Conservation (phyloP, 148 eudicot genomes). For the Rhododendron vialii region DNA sequence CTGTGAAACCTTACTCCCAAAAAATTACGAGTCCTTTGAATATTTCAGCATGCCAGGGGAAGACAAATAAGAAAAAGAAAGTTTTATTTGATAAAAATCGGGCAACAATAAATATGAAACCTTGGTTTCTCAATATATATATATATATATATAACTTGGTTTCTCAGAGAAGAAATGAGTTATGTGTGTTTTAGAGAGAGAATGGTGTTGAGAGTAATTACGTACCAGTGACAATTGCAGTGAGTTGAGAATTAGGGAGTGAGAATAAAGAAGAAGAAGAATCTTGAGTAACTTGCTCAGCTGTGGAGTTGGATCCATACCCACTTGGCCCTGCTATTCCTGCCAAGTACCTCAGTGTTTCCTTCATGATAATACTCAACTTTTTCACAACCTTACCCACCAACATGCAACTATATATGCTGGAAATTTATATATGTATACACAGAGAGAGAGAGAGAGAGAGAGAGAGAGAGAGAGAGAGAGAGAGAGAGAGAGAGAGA, state of each 20-base stretch:
- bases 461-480: too few species aligned
- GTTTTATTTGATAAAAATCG: neutral
- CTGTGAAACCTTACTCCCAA: neutral
- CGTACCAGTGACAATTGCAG: slow-evolving; percentile 87
- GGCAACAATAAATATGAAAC: neutral
- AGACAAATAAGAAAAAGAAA: neutral
- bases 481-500: slow-evolving; percentile 10
- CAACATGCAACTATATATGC: slow-evolving; percentile 3
- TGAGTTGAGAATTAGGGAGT: slow-evolving; percentile 38
- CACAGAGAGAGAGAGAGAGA: too few species aligned
- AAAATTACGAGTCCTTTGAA: neutral
- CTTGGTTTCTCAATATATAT: too few species aligned
- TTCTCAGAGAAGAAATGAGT: neutral
- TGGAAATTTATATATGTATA: too few species aligned
- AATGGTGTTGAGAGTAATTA: neutral
- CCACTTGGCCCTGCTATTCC: slow-evolving; percentile 89
- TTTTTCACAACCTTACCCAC: slow-evolving; percentile 9
- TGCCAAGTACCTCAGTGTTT: slow-evolving; percentile 61
- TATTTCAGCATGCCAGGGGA: neutral
- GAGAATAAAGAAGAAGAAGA: slow-evolving; percentile 28
- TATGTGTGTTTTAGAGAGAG: neutral
- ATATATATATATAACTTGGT: neutral
- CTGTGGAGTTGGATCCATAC: slow-evolving; percentile 83
- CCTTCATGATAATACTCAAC: slow-evolving; percentile 46
- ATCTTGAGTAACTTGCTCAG: slow-evolving; percentile 63